These are phyloP conservation scores for Suillus brevipes DNA, from an alignment of 768 basidiomycete species.

Conservation along the genomic window DNA sequence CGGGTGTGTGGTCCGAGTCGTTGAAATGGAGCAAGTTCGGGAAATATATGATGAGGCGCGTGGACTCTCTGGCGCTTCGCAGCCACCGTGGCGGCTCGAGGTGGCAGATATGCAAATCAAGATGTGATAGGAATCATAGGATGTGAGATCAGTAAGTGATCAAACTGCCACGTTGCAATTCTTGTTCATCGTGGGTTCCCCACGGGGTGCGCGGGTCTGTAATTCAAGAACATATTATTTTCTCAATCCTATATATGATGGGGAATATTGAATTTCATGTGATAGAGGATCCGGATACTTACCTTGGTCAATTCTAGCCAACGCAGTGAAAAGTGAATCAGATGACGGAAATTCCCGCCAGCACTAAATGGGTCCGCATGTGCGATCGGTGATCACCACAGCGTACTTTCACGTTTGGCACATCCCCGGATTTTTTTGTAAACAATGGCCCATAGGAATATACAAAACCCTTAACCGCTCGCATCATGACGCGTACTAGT, in stretches of 20 bases:
- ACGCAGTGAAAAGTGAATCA: not conserved
- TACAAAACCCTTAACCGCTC: no score
- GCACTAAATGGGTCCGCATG: no score
- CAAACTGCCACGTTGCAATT: not conserved
- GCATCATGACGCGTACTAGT: no score
- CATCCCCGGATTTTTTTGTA: no score
- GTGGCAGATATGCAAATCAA: not conserved
- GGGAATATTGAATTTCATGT: not conserved
- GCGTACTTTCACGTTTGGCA: no score
- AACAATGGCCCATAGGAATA: no score
- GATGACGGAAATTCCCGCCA: no score
- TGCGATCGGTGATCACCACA: no score
- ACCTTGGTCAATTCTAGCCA: not conserved
- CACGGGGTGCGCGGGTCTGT: not conserved
- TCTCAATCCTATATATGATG: not conserved
- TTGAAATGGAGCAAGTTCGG: not conserved
- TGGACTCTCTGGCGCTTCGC: not conserved
- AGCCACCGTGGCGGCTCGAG: not conserved
- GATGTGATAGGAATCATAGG: not conserved
- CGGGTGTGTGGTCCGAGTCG: not conserved
- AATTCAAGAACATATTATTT: not conserved
- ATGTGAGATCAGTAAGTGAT: not conserved
- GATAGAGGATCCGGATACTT: not conserved
- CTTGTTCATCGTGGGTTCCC: not conserved
- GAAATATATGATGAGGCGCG: not conserved